These are phyloP conservation scores for Nakazawaea sp. DNA, from an alignment of 805 yeast genomes.

Conservation along the genomic window DNA sequence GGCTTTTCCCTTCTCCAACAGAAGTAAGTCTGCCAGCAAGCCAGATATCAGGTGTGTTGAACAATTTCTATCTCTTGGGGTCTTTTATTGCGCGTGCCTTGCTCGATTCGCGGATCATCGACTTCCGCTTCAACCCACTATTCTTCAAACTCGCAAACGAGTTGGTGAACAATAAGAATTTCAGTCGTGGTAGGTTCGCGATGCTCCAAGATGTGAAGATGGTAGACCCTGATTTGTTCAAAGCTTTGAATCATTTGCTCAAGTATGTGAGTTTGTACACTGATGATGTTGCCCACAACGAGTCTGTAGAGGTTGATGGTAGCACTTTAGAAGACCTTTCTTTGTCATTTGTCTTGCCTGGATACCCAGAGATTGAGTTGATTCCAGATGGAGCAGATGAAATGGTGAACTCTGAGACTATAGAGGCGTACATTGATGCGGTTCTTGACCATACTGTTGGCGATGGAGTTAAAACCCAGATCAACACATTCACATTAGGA, in stretches of 20 bases:
- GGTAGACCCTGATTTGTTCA: constrained; percentile 55
- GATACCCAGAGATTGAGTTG: constrained; percentile 55
- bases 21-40: constrained; percentile 27
- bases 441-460: constrained; percentile 56
- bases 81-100: constrained; percentile 81
- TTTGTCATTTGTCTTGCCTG: constrained; percentile 71
- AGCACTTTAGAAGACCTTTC: constrained; percentile 46
- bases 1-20: constrained; percentile 73
- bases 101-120: constrained; percentile 82
- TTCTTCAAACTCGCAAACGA: constrained; percentile 57
- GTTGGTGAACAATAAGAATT: constrained; percentile 6
- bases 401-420: constrained; percentile 43
- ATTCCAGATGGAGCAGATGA: constrained; percentile 44
- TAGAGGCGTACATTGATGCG: constrained; percentile 47
- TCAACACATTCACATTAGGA: constrained; percentile 67
- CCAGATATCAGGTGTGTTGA: constrained; percentile 33
- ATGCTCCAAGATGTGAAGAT: constrained; percentile 13
- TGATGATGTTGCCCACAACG: constrained; percentile 1
- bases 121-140: constrained; percentile 65
- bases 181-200: constrained; percentile 12
- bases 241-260: constrained; percentile 46
- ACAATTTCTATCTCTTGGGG: constrained; percentile 64
- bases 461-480: constrained; percentile 57
- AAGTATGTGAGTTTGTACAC: constrained; percentile 28
- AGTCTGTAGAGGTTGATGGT: constrained; percentile 23